phyloP scores from a whole-genome alignment of 768 basidiomycete genomes.

The Tubosaeta brunneosetosa region DNA sequence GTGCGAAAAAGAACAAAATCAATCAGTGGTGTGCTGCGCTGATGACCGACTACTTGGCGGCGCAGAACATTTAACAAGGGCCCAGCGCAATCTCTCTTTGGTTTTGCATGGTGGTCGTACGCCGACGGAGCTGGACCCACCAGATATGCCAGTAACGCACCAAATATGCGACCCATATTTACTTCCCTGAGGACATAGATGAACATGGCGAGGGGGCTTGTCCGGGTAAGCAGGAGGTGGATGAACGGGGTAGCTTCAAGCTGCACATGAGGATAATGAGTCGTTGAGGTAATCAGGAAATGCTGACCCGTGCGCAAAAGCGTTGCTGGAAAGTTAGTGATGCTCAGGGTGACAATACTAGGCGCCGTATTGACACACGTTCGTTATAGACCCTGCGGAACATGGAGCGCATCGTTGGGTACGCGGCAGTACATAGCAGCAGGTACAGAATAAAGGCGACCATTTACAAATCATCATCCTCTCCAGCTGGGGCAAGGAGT shows the following conservation, averaged over 20 bases:
- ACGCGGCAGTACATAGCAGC: not conserved
- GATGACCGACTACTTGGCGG: not conserved
- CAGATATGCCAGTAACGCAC: not conserved
- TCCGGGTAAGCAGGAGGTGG: no score
- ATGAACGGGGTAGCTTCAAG: not conserved
- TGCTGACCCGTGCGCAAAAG: not conserved
- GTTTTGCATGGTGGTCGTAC: not conserved
- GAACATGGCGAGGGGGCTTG: no score
- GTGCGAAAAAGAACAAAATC: not conserved
- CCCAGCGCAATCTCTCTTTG: not conserved
- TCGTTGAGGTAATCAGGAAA: not conserved
- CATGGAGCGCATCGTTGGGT: no score
- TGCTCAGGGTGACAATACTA: not conserved
- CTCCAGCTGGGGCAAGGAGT: not conserved
- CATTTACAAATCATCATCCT: not conserved
- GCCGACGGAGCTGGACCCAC: not conserved
- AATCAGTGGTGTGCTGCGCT: not conserved
- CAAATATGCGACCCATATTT: no score
- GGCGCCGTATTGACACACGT: not conserved
- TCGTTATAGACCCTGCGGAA: not conserved
- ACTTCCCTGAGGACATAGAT: no score
- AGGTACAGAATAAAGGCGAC: not conserved
- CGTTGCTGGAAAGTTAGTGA: not conserved
- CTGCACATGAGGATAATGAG: not conserved
- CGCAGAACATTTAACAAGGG: not conserved